Percentiles rank a stretch among this genome's conserved stretches.
Conservation (phyloP, 116 monocot species). For the Posidonia oceanica region DNA sequence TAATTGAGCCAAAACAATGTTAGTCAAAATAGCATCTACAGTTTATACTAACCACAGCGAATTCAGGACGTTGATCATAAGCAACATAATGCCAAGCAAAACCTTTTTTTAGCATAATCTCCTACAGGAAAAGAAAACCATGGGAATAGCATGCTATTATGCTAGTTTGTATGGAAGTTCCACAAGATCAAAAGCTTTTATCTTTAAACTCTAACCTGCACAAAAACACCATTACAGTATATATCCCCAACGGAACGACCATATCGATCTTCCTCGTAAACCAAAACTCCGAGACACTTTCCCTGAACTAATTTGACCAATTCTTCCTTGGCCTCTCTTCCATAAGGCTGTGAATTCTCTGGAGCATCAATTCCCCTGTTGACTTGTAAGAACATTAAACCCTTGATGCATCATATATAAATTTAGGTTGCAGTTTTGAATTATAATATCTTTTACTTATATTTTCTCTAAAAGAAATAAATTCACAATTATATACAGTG, state of each 20-base stretch:
- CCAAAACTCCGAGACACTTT: slow-evolving; percentile 37
- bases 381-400: not conserved
- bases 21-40: too few species aligned
- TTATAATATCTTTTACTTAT: too few species aligned
- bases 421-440: not conserved
- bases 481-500: not conserved
- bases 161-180: not conserved
- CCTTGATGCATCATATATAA: not conserved
- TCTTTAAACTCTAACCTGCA: slow-evolving; percentile 45
- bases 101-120: slow-evolving; percentile 69
- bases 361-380: slow-evolving; percentile 94
- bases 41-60: slow-evolving; percentile 35
- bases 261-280: slow-evolving; percentile 55
- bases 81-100: slow-evolving; percentile 84
- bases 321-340: slow-evolving; percentile 78
- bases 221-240: slow-evolving; percentile 51
- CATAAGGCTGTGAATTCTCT: slow-evolving; percentile 77
- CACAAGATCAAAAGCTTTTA: not conserved
- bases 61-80: slow-evolving; percentile 67
- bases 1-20: too few species aligned
- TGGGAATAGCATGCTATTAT: not conserved
- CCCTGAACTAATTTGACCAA: slow-evolving; percentile 60
- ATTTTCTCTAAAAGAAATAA: not conserved
- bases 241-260: slow-evolving; percentile 72
- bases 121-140: slow-evolving; percentile 25